Conservation (phyloP, 2,329 filamentous ascomycete species). For the Alternaria sp. region DNA sequence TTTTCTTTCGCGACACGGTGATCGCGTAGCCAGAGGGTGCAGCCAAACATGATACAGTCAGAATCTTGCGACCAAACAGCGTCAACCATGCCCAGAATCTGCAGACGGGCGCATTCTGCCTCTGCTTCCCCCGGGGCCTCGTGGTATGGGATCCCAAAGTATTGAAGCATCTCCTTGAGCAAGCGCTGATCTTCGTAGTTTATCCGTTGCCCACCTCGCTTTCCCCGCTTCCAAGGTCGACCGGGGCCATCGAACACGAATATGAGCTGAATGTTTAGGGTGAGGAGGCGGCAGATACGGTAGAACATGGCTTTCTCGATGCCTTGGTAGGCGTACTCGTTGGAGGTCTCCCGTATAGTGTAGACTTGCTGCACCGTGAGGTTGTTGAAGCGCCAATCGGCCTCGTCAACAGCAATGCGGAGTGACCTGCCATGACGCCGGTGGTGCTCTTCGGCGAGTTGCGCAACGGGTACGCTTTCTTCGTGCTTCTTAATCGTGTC, state of each 20-base stretch:
- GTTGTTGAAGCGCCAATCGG: slow-evolving; percentile 55
- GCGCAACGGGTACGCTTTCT: slow-evolving; percentile 42
- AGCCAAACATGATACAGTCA: slow-evolving; percentile 58
- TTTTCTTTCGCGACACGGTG: slow-evolving; percentile 34
- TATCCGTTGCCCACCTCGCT: slow-evolving; percentile 38
- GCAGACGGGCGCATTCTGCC: slow-evolving; percentile 56
- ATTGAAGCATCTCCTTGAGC: slow-evolving; percentile 48
- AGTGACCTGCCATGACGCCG: slow-evolving; percentile 44
- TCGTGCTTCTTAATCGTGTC: slow-evolving; percentile 47
- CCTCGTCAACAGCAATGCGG: slow-evolving; percentile 53
- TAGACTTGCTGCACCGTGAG: slow-evolving; percentile 43
- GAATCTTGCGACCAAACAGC: slow-evolving; percentile 58
- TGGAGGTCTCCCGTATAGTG: slow-evolving; percentile 43
- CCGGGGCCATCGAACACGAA: slow-evolving; percentile 64
- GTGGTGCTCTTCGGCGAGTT: slow-evolving; percentile 49
- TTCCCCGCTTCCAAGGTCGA: slow-evolving; percentile 47
- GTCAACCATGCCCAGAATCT: slow-evolving; percentile 54
- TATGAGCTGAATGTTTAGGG: slow-evolving; percentile 58
- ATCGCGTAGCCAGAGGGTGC: slow-evolving; percentile 50
- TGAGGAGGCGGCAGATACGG: slow-evolving; percentile 55
- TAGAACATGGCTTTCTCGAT: slow-evolving; percentile 52
- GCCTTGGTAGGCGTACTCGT: slow-evolving; percentile 47
- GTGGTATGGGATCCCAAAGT: slow-evolving; percentile 52
- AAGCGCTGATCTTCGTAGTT: slow-evolving; percentile 42
- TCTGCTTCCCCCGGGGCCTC: slow-evolving; percentile 57